Conservation (phyloP, 2,329 filamentous ascomycete species). For the Stemphylium lycopersici region DNA sequence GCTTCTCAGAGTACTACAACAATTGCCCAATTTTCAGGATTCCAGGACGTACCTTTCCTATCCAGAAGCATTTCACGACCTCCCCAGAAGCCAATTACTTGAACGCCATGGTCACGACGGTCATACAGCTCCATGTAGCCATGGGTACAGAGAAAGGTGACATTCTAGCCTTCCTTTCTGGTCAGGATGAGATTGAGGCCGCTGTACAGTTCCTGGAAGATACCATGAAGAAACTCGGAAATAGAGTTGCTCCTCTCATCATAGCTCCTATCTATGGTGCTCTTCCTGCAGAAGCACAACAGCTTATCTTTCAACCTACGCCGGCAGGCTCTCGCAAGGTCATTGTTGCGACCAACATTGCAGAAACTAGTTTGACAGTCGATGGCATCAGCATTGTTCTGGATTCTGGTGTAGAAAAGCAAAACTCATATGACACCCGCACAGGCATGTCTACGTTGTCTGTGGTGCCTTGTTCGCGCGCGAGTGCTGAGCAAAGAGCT, state of each 20-base stretch:
- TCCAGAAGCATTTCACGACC: neutral
- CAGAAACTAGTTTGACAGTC: conserved; percentile 93
- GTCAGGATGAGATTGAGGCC: conserved; percentile 93
- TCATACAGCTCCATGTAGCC: conserved; percentile 96
- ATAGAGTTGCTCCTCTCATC: conserved; percentile 82
- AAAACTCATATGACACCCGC: conserved; percentile 79
- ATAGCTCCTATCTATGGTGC: conserved; percentile 95
- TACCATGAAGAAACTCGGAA: conserved; percentile 84
- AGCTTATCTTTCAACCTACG: conserved; percentile 93
- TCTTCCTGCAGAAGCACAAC: conserved; percentile 85
- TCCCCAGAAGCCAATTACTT: conserved; percentile 93
- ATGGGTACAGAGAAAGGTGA: conserved; percentile 67
- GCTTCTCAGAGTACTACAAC: conserved; percentile 91
- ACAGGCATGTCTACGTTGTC: conserved; percentile 93
- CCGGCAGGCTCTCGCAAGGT: conserved; percentile 86
- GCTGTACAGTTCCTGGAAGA: conserved; percentile 84
- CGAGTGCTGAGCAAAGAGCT: conserved; percentile 89
- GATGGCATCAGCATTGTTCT: conserved; percentile 97
- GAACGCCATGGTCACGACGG: conserved; percentile 86
- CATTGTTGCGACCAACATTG: conserved; percentile 94
- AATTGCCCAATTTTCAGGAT: conserved; percentile 94
- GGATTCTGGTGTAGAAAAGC: conserved; percentile 93
- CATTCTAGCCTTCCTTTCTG: conserved; percentile 92
- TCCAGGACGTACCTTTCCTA: conserved; percentile 61
- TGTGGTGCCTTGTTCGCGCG: conserved; percentile 87